Percentiles rank a stretch among this genome's conserved stretches.
Conservation (phyloP, 495 filamentous ascomycete species). For the Apiosordaria backusii region DNA sequence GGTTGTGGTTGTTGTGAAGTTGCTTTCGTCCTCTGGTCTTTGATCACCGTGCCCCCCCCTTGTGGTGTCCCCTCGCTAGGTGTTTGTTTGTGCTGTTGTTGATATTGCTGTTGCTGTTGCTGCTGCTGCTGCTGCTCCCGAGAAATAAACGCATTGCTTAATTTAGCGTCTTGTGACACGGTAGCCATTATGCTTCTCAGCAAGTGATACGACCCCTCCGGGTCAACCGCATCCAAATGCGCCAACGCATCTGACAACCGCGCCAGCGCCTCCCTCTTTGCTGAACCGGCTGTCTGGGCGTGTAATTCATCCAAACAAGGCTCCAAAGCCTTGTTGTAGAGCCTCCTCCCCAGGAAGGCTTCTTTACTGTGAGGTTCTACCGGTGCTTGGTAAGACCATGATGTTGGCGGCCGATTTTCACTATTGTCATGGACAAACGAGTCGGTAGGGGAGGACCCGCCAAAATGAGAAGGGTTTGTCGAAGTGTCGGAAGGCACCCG, state of each 20-base stretch:
- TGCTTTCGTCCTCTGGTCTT: conserved; percentile 27
- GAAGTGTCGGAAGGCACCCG: conserved; percentile 72
- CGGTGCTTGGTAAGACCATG: conserved; percentile 22
- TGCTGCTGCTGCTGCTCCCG: conserved; percentile 6
- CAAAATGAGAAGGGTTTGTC: conserved; percentile 37
- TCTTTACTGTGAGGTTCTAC: conserved; percentile 68
- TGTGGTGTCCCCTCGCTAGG: conserved; percentile 35
- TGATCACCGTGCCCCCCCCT: conserved; percentile 49
- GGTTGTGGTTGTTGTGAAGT: conserved; percentile 15
- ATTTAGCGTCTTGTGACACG: conserved; percentile 40
- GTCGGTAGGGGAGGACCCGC: conserved; percentile 33
- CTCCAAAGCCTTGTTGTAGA: conserved; percentile 75
- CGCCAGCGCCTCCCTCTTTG: conserved; percentile 77
- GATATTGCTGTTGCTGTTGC: neutral
- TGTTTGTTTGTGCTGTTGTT: conserved; percentile 12
- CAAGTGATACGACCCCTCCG: conserved; percentile 85
- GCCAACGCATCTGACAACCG: conserved; percentile 80
- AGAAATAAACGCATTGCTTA: conserved; percentile 38
- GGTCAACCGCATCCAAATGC: conserved; percentile 78
- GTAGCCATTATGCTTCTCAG: conserved; percentile 60
- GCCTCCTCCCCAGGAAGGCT: conserved; percentile 68
- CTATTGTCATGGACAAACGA: conserved; percentile 23
- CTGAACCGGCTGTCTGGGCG: conserved; percentile 67
- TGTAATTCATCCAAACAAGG: conserved; percentile 77
- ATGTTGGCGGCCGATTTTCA: conserved; percentile 41